Percentiles rank a stretch among this genome's conserved stretches.
Evolutionary conservation across 257 asterid genomes (phyloP).

Genomic region (Solanum neorickii): DNA sequence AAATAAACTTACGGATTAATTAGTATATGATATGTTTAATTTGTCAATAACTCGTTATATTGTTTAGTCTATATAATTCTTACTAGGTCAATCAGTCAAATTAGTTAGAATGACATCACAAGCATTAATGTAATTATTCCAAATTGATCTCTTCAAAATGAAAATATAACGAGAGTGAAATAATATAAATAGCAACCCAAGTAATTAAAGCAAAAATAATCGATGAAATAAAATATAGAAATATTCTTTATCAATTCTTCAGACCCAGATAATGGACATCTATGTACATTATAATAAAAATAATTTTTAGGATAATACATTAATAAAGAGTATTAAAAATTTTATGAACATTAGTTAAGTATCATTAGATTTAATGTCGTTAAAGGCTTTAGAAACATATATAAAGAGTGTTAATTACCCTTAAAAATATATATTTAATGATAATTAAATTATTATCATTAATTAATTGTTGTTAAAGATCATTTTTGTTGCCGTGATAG

Average conservation of each 20-base stretch:
- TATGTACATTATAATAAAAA: too few species aligned
- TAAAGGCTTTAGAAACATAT: too few species aligned
- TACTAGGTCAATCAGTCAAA: not conserved
- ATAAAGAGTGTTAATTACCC: too few species aligned
- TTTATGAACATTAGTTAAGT: too few species aligned
- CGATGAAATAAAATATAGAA: not conserved
- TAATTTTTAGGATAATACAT: too few species aligned
- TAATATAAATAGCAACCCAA: not conserved
- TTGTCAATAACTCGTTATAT: too few species aligned
- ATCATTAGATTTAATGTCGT: not conserved
- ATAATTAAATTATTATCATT: too few species aligned
- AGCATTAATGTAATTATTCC: not conserved
- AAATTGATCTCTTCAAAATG: too few species aligned
- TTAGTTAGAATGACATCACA: not conserved
- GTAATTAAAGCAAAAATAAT: not conserved
- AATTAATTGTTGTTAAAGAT: too few species aligned
- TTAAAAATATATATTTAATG: too few species aligned
- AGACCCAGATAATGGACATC: not conserved
- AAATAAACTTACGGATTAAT: not conserved
- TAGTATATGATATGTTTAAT: not conserved
- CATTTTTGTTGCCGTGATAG: accelerated
- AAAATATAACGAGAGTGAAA: too few species aligned
- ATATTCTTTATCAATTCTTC: not conserved
- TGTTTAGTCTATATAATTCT: not conserved
- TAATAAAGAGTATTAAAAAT: too few species aligned